Evolutionary conservation across 305 asterid species (phyloP).

Genomic region (Stenogyne calaminthoides): DNA sequence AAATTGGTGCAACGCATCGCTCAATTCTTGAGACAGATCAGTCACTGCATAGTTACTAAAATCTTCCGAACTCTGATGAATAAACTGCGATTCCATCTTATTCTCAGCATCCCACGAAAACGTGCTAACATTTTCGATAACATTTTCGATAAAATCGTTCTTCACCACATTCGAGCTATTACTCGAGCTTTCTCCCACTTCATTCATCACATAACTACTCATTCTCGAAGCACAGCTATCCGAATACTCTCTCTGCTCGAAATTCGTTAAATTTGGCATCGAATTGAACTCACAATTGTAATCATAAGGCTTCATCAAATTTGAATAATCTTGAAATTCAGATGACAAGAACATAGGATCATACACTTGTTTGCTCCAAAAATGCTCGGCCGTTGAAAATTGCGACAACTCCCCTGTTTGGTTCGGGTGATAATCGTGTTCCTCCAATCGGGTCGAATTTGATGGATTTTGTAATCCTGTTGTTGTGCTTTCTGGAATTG

Average conservation of each 20-base stretch:
- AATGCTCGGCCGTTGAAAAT: constrained; percentile 23
- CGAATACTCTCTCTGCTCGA: constrained; percentile 28
- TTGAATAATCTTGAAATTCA: constrained; percentile 45
- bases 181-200: constrained; percentile 36
- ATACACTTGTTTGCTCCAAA: constrained; percentile 39
- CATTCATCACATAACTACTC: constrained; percentile 19
- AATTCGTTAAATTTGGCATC: constrained; percentile 38
- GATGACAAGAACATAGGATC: constrained; percentile 47
- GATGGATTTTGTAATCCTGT: background rate
- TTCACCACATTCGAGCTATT: constrained; percentile 37
- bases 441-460: background rate
- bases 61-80: constrained; percentile 33
- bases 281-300: constrained; percentile 39
- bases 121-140: constrained; percentile 24
- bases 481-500: constrained; percentile 19
- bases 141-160: constrained; percentile 3
- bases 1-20: constrained; percentile 46
- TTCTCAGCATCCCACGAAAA: too few relatives aligned
- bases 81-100: constrained; percentile 31
- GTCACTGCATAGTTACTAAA: constrained; percentile 36
- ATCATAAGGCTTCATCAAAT: constrained; percentile 24
- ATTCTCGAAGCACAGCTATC: constrained; percentile 19
- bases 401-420: constrained; percentile 19
- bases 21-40: constrained; percentile 38
- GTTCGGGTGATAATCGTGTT: background rate